phyloP scores from a whole-genome alignment of 306 rosid genomes.

The Inga laurina region DNA sequence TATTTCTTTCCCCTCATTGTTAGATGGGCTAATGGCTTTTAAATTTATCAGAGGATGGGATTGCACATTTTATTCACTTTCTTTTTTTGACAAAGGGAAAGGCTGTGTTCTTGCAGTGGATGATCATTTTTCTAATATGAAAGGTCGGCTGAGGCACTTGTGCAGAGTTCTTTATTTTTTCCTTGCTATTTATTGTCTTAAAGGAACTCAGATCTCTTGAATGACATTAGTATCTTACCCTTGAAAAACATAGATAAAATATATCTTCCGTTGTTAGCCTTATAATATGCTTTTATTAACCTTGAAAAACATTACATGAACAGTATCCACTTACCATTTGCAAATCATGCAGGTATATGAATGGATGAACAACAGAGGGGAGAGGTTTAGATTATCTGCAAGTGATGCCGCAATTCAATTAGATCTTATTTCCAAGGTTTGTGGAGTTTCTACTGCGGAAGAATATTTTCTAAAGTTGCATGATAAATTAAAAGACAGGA shows the following conservation, averaged over 20 bases:
- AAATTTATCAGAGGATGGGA: background rate
- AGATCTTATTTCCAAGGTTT: conserved; percentile 84
- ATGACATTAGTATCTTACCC: background rate
- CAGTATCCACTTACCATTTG: background rate
- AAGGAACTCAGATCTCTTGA: background rate
- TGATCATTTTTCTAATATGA: background rate
- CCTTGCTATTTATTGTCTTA: background rate
- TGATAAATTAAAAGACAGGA: conserved; percentile 60
- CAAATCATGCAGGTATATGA: conserved; percentile 68
- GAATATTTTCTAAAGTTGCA: conserved; percentile 62
- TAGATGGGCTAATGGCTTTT: conserved; percentile 8
- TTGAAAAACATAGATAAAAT: background rate
- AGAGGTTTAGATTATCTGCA: conserved; percentile 74
- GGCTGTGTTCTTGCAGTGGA: background rate
- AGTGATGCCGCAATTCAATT: conserved; percentile 89
- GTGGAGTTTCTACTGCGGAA: conserved; percentile 77
- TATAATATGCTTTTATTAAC: conserved; percentile 6
- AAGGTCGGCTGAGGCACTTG: background rate
- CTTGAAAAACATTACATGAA: conserved; percentile 15
- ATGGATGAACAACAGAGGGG: conserved; percentile 85
- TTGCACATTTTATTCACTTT: background rate
- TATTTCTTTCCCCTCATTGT: background rate
- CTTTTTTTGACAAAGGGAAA: background rate
- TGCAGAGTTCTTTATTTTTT: background rate
- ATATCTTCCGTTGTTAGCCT: background rate